Percentiles rank a stretch among this genome's conserved stretches.
These are phyloP conservation scores for Fraxinus excelsior DNA, from an alignment of 257 asterid genomes.

Conservation along the genomic window DNA sequence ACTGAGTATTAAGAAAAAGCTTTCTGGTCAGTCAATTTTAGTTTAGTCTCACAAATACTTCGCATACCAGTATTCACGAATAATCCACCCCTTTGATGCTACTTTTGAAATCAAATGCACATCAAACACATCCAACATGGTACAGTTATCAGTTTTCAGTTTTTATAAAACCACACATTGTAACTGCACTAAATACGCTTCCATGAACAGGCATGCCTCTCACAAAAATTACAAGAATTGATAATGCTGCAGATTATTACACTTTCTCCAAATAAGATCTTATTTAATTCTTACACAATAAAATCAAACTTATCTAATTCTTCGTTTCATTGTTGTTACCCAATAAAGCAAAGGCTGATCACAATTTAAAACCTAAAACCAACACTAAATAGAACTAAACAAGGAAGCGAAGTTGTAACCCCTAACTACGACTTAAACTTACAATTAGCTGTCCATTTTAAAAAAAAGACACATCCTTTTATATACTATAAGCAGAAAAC, in stretches of 20 bases:
- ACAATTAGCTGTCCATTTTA: too few relatives aligned
- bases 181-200: slow-evolving; percentile 5
- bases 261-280: neutral
- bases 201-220: neutral
- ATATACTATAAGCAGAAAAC: neutral
- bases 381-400: slow-evolving; percentile 11
- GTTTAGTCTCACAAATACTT: neutral
- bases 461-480: neutral
- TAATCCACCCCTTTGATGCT: neutral
- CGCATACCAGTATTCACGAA: neutral
- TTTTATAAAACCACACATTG: neutral
- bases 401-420: neutral
- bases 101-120: slow-evolving; percentile 7
- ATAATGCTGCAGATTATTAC: neutral
- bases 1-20: neutral
- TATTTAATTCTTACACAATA: neutral
- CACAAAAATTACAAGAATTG: slow-evolving; percentile 7
- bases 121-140: neutral
- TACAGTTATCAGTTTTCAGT: slow-evolving; percentile 8
- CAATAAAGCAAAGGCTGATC: neutral
- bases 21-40: neutral
- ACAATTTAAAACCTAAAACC: neutral
- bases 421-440: neutral
- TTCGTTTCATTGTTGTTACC: neutral
- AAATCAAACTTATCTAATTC: neutral